phyloP scores from a whole-genome alignment of 2,329 filamentous ascomycete genomes.

The Nigrospora oryzae region DNA sequence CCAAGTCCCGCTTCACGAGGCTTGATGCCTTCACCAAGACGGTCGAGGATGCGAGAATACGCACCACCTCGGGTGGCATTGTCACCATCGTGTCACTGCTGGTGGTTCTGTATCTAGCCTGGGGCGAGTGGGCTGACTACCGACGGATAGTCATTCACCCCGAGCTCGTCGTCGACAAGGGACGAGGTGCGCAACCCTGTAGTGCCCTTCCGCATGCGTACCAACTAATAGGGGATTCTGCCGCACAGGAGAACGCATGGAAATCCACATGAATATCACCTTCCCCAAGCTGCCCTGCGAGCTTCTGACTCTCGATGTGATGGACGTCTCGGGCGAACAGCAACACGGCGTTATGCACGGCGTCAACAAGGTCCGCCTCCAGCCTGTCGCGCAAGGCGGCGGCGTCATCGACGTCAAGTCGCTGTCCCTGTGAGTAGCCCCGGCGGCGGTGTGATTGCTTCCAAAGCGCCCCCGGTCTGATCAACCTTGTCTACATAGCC shows the following conservation, averaged over 20 bases:
- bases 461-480: too few relatives aligned
- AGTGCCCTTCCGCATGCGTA: too few relatives aligned
- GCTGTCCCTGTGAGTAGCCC: slow-evolving; percentile 51
- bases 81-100: slow-evolving; percentile 88
- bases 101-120: slow-evolving; percentile 78
- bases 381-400: slow-evolving; percentile 65
- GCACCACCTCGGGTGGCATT: slow-evolving; percentile 90
- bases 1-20: slow-evolving; percentile 89
- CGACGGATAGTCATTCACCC: slow-evolving; percentile 77
- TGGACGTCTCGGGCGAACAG: slow-evolving; percentile 97
- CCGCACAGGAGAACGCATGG: slow-evolving; percentile 81
- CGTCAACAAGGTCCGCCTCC: slow-evolving; percentile 80
- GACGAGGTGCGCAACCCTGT: slow-evolving; percentile 56
- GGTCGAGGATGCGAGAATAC: slow-evolving; percentile 92
- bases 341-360: slow-evolving; percentile 92
- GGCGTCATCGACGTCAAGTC: slow-evolving; percentile 62
- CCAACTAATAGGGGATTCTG: too few relatives aligned
- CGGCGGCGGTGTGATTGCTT: too few relatives aligned
- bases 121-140: slow-evolving; percentile 96
- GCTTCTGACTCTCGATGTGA: slow-evolving; percentile 91
- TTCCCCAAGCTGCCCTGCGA: slow-evolving; percentile 94
- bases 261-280: slow-evolving; percentile 95
- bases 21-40: slow-evolving; percentile 99
- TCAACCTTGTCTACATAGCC: slow-evolving; percentile 30
- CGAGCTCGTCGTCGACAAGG: slow-evolving; percentile 93